These are phyloP conservation scores for Vigna nakashimae DNA, from an alignment of 306 rosid species.

Conservation along the genomic window DNA sequence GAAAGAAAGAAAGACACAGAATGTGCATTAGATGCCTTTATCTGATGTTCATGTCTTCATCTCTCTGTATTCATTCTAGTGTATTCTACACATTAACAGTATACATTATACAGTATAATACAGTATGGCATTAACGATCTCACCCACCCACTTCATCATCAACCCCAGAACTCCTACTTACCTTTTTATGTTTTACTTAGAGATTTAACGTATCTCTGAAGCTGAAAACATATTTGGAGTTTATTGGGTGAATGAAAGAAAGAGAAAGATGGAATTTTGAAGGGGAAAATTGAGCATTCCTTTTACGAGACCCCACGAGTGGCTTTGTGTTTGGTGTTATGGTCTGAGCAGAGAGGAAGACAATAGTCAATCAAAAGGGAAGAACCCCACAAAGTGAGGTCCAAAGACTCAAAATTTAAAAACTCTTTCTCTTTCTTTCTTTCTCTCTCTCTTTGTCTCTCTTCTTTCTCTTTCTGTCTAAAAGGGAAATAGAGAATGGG, in stretches of 20 bases:
- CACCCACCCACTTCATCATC: conserved; percentile 20
- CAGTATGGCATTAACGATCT: conserved; percentile 29
- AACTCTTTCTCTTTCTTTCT: conserved; percentile 34
- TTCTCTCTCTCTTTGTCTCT: not conserved
- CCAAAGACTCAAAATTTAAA: conserved; percentile 39
- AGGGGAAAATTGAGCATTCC: conserved; percentile 1
- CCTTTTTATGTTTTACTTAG: too few relatives aligned
- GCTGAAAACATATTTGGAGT: too few relatives aligned
- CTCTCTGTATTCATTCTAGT: too few relatives aligned
- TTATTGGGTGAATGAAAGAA: too few relatives aligned
- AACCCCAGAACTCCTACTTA: not conserved
- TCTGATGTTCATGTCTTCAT: conserved; percentile 38
- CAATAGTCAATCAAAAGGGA: conserved; percentile 56
- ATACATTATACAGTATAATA: too few relatives aligned
- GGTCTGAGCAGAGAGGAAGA: conserved; percentile 45
- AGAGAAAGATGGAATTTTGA: too few relatives aligned
- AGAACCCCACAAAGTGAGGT: conserved; percentile 60
- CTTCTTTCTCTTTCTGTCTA: conserved; percentile 6
- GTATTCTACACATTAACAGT: too few relatives aligned
- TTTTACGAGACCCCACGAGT: conserved; percentile 76
- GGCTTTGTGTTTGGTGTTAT: conserved; percentile 38
- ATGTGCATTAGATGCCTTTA: conserved; percentile 64
- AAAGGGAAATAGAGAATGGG: not conserved
- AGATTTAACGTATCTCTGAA: too few relatives aligned
- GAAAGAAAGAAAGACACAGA: too few relatives aligned